Base-by-base conservation (phyloP, 1,139 yeast genomes). In the Zygosaccharomyces pseudobailii region DNA sequence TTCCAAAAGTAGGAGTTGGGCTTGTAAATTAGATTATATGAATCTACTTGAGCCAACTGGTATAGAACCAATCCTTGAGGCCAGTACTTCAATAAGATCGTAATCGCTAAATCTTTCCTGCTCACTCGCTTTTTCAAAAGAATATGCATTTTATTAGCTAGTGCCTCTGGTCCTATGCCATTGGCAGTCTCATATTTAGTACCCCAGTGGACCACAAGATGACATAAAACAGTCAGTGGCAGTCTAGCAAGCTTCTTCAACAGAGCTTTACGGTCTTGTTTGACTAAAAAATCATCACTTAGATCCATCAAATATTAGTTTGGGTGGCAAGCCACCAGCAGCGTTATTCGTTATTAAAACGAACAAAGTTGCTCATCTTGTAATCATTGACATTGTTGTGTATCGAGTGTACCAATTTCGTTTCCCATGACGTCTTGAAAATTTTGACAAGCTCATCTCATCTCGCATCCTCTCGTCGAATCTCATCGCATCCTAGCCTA, bases 21-120 rank as follows among this genome's bases (percentile, higher is more conserved):
- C 42, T 75, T 73, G 55, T 82, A 84, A 4, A 84, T 76, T 35
- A 85, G 69, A 39, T 75, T 61, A 55, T 81, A 85, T 49, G 85
- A 78, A 56, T 87, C 95, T 6, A 85, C 67, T 54, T 85, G 90
- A 0, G 95, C 84, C 40, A 82, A 62, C 59, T 87, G 95, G 19
- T 80, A 71, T 5, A 85, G 65, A 55, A 82, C 85, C 42, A 86
- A 65, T 0, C 95, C 95, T 3, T 68, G 57, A 0, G 77, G 71
- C 81, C 89, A 86, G 58, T 71, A 79, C 30, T 80, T 80, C 34
- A 69, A 71, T 6, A 82, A 53, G 10, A 84, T 68, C 41, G 67
- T 66, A 6, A 45, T 45, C 2, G 55, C 52, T 8, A 58, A 20
- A 3, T 49, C 44, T 5, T 44, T 44, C 36, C 61, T 50, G 24